Conservation (phyloP, 495 filamentous ascomycete genomes). For the Tuber calosporum region DNA sequence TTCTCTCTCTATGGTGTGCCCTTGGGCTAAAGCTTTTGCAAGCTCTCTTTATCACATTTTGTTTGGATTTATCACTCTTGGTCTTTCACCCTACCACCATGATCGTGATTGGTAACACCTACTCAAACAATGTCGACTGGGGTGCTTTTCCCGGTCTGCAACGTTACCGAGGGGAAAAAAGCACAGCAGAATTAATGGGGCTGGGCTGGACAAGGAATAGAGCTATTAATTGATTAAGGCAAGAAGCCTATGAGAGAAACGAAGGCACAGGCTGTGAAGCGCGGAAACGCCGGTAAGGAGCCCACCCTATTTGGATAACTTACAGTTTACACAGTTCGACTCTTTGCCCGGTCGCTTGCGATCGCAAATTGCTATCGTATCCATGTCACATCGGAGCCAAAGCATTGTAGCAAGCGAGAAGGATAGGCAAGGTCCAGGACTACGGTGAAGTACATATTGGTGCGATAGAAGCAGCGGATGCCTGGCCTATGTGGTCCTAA, state of each 20-base stretch:
- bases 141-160: background rate
- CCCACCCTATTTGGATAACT: background rate
- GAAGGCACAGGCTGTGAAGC: background rate
- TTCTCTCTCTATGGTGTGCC: slow-evolving; percentile 11
- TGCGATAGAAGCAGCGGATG: background rate
- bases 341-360: background rate
- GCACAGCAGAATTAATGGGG: background rate
- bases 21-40: slow-evolving; percentile 16
- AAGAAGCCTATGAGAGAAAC: background rate
- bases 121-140: background rate
- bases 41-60: slow-evolving; percentile 27
- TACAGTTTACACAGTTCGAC: background rate
- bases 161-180: too few species aligned
- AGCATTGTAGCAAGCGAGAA: background rate
- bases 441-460: background rate
- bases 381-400: background rate
- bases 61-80: background rate
- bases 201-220: background rate
- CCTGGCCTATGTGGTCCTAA: background rate
- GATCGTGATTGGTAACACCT: slow-evolving; percentile 5
- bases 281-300: background rate
- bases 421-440: background rate
- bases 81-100: slow-evolving; percentile 7
- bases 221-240: background rate
- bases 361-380: background rate